Base-by-base conservation (phyloP, 371 early-diverging fungal genomes). In the Paraphysoderma sedebokerense region DNA sequence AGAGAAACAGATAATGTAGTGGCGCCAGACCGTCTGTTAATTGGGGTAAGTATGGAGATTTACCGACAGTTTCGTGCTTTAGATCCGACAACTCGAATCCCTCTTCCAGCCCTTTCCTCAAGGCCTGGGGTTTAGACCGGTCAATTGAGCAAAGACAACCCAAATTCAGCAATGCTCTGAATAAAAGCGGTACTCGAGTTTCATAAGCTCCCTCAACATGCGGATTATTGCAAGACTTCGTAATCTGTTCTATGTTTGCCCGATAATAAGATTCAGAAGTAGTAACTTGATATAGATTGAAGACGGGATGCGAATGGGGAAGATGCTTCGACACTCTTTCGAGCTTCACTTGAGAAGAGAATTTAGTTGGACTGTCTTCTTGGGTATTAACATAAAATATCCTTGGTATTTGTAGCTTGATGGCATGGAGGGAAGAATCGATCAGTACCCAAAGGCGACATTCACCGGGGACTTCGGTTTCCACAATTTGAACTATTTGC, bases 201-300 rank as follows among this genome's bases (percentile, higher is more conserved):
- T 93, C 95, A 58, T 92, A 97, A 0, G 89, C 89, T 23, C 90
- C 90, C 48, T 82, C 87, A 12, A 89, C 79, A n/a, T 78, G 66
- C 9, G 85, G 84, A 56, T 92, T 82, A 51, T 79, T 84, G 55
- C 89, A 86, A 34, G 91, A 72, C 22, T 70, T 70, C 1, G 77
- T 55, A 60, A 89, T 77, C 46, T 76, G 70, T 48, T 72, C 72
- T 20, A 62, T 58, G 58, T 90, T 78, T 29, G 71, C 66, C 15
- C 66, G 72, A 59, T 75, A 97, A 5, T 72, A 67, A 5, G 54
- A 47, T 58, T 97, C 98, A 3, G 77, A 41, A 84, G 92, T 84
- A 30, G 59, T 60, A 51, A 88, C 67, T 55, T 79, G 76, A 57
- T 84, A 92, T 13, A 93, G 62, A 50, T 87, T 64, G 37, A 67